Evolutionary conservation across 305 asterid species (phyloP).

Genomic region (Euphrasia arctica): DNA sequence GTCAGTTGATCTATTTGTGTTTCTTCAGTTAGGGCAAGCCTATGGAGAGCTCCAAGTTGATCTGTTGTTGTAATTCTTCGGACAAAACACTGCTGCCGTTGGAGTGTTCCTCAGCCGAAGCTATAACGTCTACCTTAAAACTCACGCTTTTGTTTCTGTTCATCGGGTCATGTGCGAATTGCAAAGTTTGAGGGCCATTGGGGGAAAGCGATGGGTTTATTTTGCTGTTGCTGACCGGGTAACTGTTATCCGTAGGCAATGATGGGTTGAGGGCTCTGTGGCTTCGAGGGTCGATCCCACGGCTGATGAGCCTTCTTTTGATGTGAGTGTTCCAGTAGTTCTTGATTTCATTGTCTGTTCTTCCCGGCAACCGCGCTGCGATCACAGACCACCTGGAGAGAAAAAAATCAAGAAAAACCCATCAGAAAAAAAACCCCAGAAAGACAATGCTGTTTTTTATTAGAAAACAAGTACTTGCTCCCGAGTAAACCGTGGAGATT

Average conservation of each 20-base stretch:
- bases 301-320: slow-evolving; percentile 35
- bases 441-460: too few species aligned
- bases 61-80: slow-evolving; percentile 15
- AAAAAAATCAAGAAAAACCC: neutral
- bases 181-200: slow-evolving; percentile 16
- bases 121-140: slow-evolving; percentile 14
- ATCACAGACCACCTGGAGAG: slow-evolving; percentile 46
- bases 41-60: slow-evolving; percentile 45
- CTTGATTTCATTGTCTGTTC: slow-evolving; percentile 50
- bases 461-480: slow-evolving; percentile 29
- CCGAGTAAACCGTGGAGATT: slow-evolving; percentile 40
- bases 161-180: neutral
- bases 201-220: neutral
- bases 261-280: slow-evolving; percentile 28
- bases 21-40: slow-evolving; percentile 29
- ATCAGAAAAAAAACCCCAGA: too few species aligned
- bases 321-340: slow-evolving; percentile 55
- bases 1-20: neutral
- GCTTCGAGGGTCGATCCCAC: slow-evolving; percentile 44
- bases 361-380: slow-evolving; percentile 40
- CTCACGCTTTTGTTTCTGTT: slow-evolving; percentile 6
- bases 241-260: neutral
- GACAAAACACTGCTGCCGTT: slow-evolving; percentile 33
- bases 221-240: neutral
- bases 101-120: slow-evolving; percentile 22